Conservation (phyloP, 768 basidiomycete species). For the Auricularia heimuer region DNA sequence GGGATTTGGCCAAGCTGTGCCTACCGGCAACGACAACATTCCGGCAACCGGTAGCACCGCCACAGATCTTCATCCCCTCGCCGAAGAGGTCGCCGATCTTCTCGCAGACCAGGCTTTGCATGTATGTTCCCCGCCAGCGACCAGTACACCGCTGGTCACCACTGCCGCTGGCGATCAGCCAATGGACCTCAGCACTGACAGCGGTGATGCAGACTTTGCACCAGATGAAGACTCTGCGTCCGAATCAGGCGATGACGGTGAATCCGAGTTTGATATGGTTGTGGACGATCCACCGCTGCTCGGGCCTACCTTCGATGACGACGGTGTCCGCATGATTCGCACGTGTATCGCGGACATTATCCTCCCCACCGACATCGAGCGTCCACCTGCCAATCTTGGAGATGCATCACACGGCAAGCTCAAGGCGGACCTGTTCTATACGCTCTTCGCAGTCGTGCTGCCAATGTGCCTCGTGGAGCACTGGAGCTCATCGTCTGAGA, state of each 20-base stretch:
- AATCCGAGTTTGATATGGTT: background rate
- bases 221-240: background rate
- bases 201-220: background rate
- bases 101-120: no score
- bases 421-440: background rate
- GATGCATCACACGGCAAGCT: background rate
- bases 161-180: background rate
- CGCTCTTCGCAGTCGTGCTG: background rate
- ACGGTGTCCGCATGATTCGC: background rate
- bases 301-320: background rate
- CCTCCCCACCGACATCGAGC: background rate
- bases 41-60: background rate
- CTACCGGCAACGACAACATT: background rate
- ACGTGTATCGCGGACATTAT: background rate
- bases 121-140: no score
- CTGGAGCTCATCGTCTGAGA: background rate
- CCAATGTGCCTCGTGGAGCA: background rate
- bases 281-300: background rate
- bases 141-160: no score
- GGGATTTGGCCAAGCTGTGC: background rate
- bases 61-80: background rate
- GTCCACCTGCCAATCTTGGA: background rate
- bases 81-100: background rate
- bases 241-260: background rate
- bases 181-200: background rate